Base-by-base conservation (phyloP, 805 yeast genomes). In the Metschnikowia noctiluminum region DNA sequence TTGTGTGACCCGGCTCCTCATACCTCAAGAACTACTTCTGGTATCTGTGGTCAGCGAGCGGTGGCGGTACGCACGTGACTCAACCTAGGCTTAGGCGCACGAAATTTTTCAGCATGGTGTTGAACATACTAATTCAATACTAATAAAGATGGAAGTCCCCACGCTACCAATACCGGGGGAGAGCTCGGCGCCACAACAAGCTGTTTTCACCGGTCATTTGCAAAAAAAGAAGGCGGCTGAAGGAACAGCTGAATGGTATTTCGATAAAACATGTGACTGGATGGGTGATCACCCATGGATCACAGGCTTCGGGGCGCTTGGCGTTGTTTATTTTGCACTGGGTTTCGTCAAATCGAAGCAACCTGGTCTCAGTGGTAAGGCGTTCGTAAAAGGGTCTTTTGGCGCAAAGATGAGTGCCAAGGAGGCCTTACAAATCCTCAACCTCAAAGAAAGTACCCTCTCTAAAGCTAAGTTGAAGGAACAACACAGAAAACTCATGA, bases 341-440 rank as follows among this genome's bases (percentile, higher is more conserved):
- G 91, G 91, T 3, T 67, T 80, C 11, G 79, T 84, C 65, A 86
- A 83, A 64, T 68, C 79, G 4, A 79, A 77, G 53, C 85, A 82
- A 53, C 86, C 89, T n/a, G 86, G 89, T 36, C 63, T 79, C 21
- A 73, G 76, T 48, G 86, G 86, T 10, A 79, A 81, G 55, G 81
- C 85, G 16, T 92, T 84, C 62, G 71, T 76, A 63, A 89, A 84
- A 64, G 99, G 98, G 49, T 89, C 96, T 1, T 92, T 92, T 69
- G 97, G 91, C 35, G 66, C 80, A n/a, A 94, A 92, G 66, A 89
- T 92, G 96, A 78, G 79, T 50, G 84, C 91, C 40, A 84, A 80
- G 58, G 99, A 92, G 64, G 97, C 97, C 3, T 75, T 90, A 52
- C 90, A 81, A 62, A 87, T 92, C 30, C 78, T 92, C 58, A 87